A percentile compares a stretch with the other conserved stretches of the same genome.
Evolutionary conservation across 805 yeast species (phyloP).

Genomic region (Wickerhamiella vanderwaltii): DNA sequence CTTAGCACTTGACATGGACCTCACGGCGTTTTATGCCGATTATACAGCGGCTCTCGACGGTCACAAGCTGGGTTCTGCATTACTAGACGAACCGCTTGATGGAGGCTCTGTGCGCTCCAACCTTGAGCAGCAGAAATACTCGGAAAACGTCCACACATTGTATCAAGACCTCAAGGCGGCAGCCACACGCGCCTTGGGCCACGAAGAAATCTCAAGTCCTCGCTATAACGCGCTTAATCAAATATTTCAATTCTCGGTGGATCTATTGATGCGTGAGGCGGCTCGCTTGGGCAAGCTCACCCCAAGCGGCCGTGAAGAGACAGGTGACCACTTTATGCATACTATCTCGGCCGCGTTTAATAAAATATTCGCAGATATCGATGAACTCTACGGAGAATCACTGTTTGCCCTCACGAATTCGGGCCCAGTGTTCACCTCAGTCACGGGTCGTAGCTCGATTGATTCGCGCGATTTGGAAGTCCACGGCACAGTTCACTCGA

Average conservation of each 20-base stretch:
- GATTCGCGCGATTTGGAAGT: constrained; percentile 63
- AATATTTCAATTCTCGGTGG: constrained; percentile 25
- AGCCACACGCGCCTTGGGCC: background rate
- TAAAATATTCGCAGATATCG: constrained; percentile 43
- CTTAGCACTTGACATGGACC: background rate
- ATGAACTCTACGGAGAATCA: constrained; percentile 82
- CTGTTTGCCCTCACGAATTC: constrained; percentile 45
- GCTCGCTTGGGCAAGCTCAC: constrained; percentile 21
- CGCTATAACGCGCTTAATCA: constrained; percentile 21
- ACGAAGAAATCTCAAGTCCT: constrained; percentile 21
- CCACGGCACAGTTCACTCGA: constrained; percentile 53
- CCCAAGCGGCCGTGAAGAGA: constrained; percentile 13
- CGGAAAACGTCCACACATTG: constrained; percentile 8
- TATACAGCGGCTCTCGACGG: constrained; percentile 10
- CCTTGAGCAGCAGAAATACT: constrained; percentile 1
- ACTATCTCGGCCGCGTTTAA: constrained; percentile 21
- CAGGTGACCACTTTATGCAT: constrained; percentile 19
- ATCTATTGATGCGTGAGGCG: constrained; percentile 27
- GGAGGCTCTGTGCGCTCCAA: constrained; percentile 5
- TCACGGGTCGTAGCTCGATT: constrained; percentile 52
- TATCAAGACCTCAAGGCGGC: constrained; percentile 10
- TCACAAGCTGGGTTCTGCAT: constrained; percentile 8
- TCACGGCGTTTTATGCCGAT: constrained; percentile 2
- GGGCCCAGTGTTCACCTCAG: constrained; percentile 72
- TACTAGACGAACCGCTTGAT: constrained; percentile 10